These are phyloP conservation scores for Basidioascus undulatus DNA, from an alignment of 768 basidiomycete genomes.

Conservation along the genomic window DNA sequence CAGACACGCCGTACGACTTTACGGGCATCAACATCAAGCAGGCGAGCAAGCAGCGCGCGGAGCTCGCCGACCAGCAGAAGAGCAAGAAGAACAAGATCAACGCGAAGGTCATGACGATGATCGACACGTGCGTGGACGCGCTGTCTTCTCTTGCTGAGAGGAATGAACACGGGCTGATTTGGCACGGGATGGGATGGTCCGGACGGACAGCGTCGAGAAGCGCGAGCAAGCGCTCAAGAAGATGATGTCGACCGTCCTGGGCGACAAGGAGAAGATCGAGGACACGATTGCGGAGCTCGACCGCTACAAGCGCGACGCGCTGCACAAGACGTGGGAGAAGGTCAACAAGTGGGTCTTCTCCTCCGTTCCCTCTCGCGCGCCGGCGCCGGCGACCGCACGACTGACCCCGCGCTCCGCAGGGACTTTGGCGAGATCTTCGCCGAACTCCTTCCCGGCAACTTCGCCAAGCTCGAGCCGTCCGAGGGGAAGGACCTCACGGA, in stretches of 20 bases:
- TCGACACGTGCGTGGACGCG: slow-evolving; percentile 44
- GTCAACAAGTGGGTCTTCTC: slow-evolving; percentile 47
- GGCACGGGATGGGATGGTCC: no score
- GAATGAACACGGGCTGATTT: background rate
- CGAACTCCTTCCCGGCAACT: slow-evolving; percentile 85
- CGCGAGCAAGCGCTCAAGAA: slow-evolving; percentile 63
- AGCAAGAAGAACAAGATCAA: slow-evolving; percentile 90
- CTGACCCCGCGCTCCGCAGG: slow-evolving; percentile 21
- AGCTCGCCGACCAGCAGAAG: slow-evolving; percentile 53
- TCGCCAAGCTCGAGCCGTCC: slow-evolving; percentile 78
- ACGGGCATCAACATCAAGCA: slow-evolving; percentile 32
- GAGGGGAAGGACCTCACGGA: slow-evolving; percentile 83
- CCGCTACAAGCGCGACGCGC: slow-evolving; percentile 73
- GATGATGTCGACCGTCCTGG: slow-evolving; percentile 64
- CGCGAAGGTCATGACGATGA: slow-evolving; percentile 83
- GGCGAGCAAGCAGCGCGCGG: slow-evolving; percentile 37
- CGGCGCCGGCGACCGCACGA: background rate
- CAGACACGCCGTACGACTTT: slow-evolving; percentile 64
- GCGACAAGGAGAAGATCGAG: slow-evolving; percentile 88
- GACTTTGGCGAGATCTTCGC: slow-evolving; percentile 94
- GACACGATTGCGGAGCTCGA: slow-evolving; percentile 81
- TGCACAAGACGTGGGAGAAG: slow-evolving; percentile 87
- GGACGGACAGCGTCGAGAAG: slow-evolving; percentile 55
- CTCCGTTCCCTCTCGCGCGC: background rate
- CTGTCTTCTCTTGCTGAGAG: background rate